phyloP scores from a whole-genome alignment of 805 yeast species.

The Candida quercuum region DNA sequence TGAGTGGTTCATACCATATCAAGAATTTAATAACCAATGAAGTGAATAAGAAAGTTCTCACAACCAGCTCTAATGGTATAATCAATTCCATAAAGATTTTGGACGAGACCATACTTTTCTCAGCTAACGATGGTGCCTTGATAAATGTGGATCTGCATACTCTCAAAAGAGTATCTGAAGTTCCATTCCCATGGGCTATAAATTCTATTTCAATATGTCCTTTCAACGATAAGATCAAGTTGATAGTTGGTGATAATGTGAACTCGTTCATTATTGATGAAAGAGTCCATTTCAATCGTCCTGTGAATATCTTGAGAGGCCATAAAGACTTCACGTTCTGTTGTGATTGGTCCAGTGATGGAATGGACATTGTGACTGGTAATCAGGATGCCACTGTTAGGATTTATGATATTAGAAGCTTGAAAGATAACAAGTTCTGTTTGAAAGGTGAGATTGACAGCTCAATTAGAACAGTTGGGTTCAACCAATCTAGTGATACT shows the following conservation, averaged over 20 bases:
- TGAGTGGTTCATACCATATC: conserved; percentile 43
- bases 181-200: conserved; percentile 39
- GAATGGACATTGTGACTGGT: conserved; percentile 45
- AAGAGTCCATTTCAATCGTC: conserved; percentile 21
- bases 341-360: conserved; percentile 51
- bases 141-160: conserved; percentile 34
- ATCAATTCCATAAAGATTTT: conserved; percentile 42
- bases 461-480: conserved; percentile 49
- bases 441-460: conserved; percentile 33
- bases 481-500: conserved; percentile 39
- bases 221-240: conserved; percentile 29
- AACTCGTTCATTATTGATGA: conserved; percentile 40
- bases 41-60: conserved; percentile 33
- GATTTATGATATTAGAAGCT: conserved; percentile 43
- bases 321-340: conserved; percentile 54
- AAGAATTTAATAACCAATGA: conserved; percentile 27
- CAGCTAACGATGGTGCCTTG: conserved; percentile 45
- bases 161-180: conserved; percentile 11
- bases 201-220: conserved; percentile 44
- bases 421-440: conserved; percentile 22
- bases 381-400: conserved; percentile 56
- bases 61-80: conserved; percentile 42
- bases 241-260: conserved; percentile 47
- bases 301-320: conserved; percentile 28
- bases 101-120: conserved; percentile 32